phyloP scores from a whole-genome alignment of 352 stramenopile genomes.

The Phytophthora citrophthora region DNA sequence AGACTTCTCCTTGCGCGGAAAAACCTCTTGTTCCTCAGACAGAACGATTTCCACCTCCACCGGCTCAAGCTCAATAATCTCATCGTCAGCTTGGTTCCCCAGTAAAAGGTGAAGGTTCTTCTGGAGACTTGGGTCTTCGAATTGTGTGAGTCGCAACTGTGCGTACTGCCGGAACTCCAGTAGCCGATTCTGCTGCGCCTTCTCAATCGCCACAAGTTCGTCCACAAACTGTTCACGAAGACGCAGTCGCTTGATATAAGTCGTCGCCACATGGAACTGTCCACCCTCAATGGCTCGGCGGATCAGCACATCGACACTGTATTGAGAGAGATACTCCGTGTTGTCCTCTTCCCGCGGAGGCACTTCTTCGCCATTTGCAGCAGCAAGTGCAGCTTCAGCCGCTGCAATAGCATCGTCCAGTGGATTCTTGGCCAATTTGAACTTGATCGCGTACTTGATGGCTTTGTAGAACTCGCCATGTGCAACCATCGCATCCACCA shows the following conservation, averaged over 20 bases:
- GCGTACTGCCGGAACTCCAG: constrained; percentile 72
- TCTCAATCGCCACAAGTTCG: constrained; percentile 69
- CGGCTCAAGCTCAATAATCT: constrained; percentile 57
- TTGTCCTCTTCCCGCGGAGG: constrained; percentile 27
- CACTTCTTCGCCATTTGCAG: constrained; percentile 22
- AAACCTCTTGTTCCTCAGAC: constrained; percentile 61
- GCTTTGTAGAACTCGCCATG: constrained; percentile 88
- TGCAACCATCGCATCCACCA: constrained; percentile 72
- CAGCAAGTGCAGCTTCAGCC: constrained; percentile 36
- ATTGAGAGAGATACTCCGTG: constrained; percentile 41
- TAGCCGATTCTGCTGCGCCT: constrained; percentile 52
- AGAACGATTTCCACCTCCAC: constrained; percentile 63
- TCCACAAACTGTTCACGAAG: constrained; percentile 62
- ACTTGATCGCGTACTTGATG: constrained; percentile 90
- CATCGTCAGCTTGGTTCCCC: constrained; percentile 45
- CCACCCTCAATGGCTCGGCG: constrained; percentile 58
- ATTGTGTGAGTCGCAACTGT: constrained; percentile 52
- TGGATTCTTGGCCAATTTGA: constrained; percentile 57
- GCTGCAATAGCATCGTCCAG: constrained; percentile 37
- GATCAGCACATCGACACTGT: constrained; percentile 62
- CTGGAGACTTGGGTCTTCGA: constrained; percentile 49
- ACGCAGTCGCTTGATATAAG: constrained; percentile 85
- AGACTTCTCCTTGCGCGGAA: constrained; percentile 47
- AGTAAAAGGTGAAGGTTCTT: constrained; percentile 49
- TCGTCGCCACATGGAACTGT: constrained; percentile 77